These are phyloP conservation scores for Ogataea nonfermentans DNA, from an alignment of 805 yeast genomes.

Conservation along the genomic window DNA sequence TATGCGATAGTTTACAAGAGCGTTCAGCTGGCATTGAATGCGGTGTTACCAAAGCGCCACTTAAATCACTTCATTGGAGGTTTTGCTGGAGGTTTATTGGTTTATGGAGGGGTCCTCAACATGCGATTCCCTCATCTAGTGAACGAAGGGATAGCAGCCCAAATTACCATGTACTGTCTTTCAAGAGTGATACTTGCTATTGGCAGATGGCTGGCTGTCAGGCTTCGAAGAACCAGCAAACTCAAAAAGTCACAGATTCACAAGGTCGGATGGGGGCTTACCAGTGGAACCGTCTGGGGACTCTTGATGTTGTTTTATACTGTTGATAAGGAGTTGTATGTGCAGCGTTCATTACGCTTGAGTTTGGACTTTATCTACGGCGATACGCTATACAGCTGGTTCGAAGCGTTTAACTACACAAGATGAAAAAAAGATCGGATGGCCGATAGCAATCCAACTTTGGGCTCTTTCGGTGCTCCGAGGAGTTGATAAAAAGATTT, in stretches of 20 bases:
- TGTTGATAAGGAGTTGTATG: constrained; percentile 50
- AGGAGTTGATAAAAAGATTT: background rate
- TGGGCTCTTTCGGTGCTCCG: background rate
- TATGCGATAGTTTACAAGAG: constrained; percentile 32
- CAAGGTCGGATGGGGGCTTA: constrained; percentile 49
- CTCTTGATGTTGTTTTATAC: constrained; percentile 69
- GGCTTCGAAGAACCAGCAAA: background rate
- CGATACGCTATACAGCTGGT: constrained; percentile 42
- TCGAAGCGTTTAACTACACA: constrained; percentile 29
- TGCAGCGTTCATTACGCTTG: constrained; percentile 63
- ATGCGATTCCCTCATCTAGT: constrained; percentile 7
- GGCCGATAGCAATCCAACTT: background rate
- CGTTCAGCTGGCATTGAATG: constrained; percentile 11
- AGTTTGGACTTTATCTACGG: constrained; percentile 73
- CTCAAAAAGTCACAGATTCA: constrained; percentile 24
- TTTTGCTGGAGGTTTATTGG: constrained; percentile 29
- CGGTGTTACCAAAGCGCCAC: constrained; percentile 2
- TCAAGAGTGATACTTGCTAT: constrained; percentile 64
- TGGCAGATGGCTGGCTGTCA: constrained; percentile 46
- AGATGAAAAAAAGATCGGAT: constrained; percentile 2
- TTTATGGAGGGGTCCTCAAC: constrained; percentile 32
- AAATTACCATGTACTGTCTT: constrained; percentile 70
- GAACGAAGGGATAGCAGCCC: constrained; percentile 52
- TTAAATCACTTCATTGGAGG: constrained; percentile 30
- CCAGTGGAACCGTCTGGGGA: constrained; percentile 71